Evolutionary conservation across 306 rosid genomes (phyloP), one percentile per base, ranked within the genome.

Genomic region (Abrus pulchellus): DNA sequence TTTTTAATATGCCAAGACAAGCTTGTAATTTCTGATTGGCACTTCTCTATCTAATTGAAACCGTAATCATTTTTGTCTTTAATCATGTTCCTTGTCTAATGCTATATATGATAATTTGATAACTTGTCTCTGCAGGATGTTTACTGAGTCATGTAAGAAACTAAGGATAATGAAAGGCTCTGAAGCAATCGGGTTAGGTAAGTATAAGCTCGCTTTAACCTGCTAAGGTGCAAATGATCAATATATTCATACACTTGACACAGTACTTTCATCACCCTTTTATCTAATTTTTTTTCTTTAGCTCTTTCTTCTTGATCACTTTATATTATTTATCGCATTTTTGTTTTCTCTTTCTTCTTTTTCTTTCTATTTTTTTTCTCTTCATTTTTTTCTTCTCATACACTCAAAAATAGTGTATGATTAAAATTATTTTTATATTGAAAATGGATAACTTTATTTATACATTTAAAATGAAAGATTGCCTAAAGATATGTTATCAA

Each of bases 61-160:
- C 40, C 63, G 30, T 29, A 57, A 57, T 59, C 11, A 61, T 32
- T 52, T 43, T 43, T 43, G 28, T 55, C 47, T 43, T 66, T 7
- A 11, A 44, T 33, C 7, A 12, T 20, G 72, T 67, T 65, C 50
- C 52, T 67, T 67, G 38, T 3, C 40, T 28, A 44, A 67, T 44
- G 14, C 45, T n/a, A n/a, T 0, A 20, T 20, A 20, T 20, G 20
- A 20, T 20, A 20, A 20, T 20, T 20, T 43, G 57, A 28, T 55
- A 54, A 68, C 52, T 32, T 57, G 52, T 68, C 33, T 43, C 52
- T 32, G 7, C 83, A 79, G 83, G 44, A 79, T 79, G 83, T 79
- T 79, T 77, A 59, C 50, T 11, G 83, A 79, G 27, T 79, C 77
- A 11, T 79, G 77, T 36, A 79, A 44, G 75, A 69, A 45, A 69